Percentiles rank a stretch among this genome's conserved stretches.
Evolutionary conservation across 2,329 filamentous ascomycete genomes (phyloP).

Genomic region (Aspergillus floridensis): DNA sequence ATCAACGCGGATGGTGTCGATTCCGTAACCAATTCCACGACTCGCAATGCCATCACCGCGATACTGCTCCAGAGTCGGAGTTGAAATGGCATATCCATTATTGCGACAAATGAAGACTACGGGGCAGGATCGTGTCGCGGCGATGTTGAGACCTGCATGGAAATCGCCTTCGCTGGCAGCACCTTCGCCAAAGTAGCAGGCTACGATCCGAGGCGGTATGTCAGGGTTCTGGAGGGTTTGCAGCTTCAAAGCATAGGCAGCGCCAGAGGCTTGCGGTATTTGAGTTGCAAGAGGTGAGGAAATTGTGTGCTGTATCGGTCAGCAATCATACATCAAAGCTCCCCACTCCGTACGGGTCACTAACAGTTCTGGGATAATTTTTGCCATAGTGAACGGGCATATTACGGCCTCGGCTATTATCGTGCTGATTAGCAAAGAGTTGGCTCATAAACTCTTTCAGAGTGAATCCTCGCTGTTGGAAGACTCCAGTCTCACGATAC

Average conservation of each 20-base stretch:
- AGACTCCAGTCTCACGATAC: constrained; percentile 90
- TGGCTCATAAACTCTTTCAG: constrained; percentile 93
- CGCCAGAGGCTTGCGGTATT: constrained; percentile 81
- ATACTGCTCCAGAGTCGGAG: constrained; percentile 86
- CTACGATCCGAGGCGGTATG: constrained; percentile 65
- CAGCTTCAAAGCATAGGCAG: constrained; percentile 83
- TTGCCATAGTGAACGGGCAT: constrained; percentile 98
- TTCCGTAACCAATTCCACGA: constrained; percentile 85
- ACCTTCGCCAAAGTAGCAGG: constrained; percentile 87
- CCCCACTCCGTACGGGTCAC: constrained; percentile 26
- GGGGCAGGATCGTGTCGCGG: constrained; percentile 81
- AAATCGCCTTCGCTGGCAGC: constrained; percentile 90
- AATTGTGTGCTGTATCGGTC: constrained; percentile 76
- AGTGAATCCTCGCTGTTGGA: constrained; percentile 82
- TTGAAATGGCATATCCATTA: constrained; percentile 89
- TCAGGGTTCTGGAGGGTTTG: constrained; percentile 71
- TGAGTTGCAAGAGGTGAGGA: constrained; percentile 84
- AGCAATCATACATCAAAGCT: not conserved
- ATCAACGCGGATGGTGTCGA: constrained; percentile 86
- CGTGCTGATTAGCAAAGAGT: constrained; percentile 81
- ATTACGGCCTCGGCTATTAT: constrained; percentile 78
- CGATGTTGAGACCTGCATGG: constrained; percentile 86
- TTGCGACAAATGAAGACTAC: constrained; percentile 89
- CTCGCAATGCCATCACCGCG: constrained; percentile 87
- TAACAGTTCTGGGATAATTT: constrained; percentile 75